Evolutionary conservation across 768 basidiomycete genomes (phyloP).

Genomic region (Leccinellum luteum): DNA sequence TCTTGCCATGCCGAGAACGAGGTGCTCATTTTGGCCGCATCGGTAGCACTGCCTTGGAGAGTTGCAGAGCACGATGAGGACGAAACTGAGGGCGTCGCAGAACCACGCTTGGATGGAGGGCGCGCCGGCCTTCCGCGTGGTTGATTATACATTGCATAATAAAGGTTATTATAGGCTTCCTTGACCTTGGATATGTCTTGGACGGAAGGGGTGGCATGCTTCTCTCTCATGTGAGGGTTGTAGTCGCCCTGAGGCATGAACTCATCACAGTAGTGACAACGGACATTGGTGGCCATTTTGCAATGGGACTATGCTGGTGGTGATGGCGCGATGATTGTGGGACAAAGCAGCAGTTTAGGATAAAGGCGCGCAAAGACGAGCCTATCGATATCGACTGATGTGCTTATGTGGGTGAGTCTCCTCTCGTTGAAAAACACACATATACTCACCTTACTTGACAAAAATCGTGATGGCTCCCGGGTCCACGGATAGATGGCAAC

Average conservation of each 20-base stretch:
- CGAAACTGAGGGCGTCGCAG: neutral
- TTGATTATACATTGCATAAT: neutral
- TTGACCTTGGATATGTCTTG: constrained; percentile 11
- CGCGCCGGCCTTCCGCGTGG: neutral
- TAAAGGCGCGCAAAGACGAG: neutral
- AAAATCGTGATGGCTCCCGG: neutral
- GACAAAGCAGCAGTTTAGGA: neutral
- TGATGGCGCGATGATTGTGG: neutral
- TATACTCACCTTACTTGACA: neutral
- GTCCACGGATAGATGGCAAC: neutral
- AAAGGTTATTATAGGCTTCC: neutral
- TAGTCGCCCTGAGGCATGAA: constrained; percentile 3
- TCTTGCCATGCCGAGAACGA: constrained; percentile 24
- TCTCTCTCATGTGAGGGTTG: constrained; percentile 11
- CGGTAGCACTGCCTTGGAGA: neutral
- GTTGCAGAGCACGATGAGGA: constrained; percentile 2
- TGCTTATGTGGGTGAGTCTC: neutral
- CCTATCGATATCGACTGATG: neutral
- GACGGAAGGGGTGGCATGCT: constrained; percentile 7
- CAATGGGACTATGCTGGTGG: neutral
- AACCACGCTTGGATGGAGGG: neutral
- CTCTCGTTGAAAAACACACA: neutral
- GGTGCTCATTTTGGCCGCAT: constrained; percentile 5
- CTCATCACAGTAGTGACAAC: constrained; percentile 14
- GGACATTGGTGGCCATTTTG: constrained; percentile 8